Conservation (phyloP, 352 stramenopile genomes). For the Phytophthora constricta region DNA sequence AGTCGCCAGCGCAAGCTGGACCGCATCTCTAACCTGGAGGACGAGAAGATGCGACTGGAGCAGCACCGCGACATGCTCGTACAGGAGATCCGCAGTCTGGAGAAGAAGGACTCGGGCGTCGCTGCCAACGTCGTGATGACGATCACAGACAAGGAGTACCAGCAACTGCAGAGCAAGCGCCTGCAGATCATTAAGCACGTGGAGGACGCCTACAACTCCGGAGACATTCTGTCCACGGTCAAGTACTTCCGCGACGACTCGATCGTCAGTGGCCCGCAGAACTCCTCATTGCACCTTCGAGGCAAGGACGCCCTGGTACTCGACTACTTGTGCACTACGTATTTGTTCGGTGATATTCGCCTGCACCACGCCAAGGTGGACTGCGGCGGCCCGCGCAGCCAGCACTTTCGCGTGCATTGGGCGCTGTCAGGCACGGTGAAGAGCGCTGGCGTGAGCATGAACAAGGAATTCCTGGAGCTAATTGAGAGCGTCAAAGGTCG, state of each 20-base stretch:
- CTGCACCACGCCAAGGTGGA: slow-evolving; percentile 85
- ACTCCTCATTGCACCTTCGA: slow-evolving; percentile 83
- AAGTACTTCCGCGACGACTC: slow-evolving; percentile 89
- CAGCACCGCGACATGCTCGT: slow-evolving; percentile 88
- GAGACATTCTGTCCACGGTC: slow-evolving; percentile 78
- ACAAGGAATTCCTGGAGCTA: slow-evolving; percentile 88
- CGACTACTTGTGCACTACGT: slow-evolving; percentile 89
- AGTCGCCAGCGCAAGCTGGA: slow-evolving; percentile 86
- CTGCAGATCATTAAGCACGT: slow-evolving; percentile 84
- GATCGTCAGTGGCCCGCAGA: slow-evolving; percentile 87
- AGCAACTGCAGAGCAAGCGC: slow-evolving; percentile 75
- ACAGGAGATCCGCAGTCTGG: slow-evolving; percentile 83
- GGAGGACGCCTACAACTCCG: slow-evolving; percentile 82
- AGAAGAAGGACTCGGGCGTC: slow-evolving; percentile 74
- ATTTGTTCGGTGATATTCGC: slow-evolving; percentile 79
- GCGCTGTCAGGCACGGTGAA: slow-evolving; percentile 79
- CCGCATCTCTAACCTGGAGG: slow-evolving; percentile 87
- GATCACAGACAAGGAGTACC: slow-evolving; percentile 84
- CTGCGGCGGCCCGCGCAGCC: slow-evolving; percentile 79
- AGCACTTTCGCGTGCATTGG: slow-evolving; percentile 90
- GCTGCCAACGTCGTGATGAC: slow-evolving; percentile 56
- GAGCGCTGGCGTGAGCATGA: slow-evolving; percentile 82
- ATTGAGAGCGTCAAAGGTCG: slow-evolving; percentile 85
- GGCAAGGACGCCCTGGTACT: slow-evolving; percentile 86
- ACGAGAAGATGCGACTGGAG: slow-evolving; percentile 89